A percentile compares a stretch with the other conserved stretches of the same genome.
phyloP scores from a whole-genome alignment of 2,329 filamentous ascomycete species.

The Phyllosticta ampelicida region DNA sequence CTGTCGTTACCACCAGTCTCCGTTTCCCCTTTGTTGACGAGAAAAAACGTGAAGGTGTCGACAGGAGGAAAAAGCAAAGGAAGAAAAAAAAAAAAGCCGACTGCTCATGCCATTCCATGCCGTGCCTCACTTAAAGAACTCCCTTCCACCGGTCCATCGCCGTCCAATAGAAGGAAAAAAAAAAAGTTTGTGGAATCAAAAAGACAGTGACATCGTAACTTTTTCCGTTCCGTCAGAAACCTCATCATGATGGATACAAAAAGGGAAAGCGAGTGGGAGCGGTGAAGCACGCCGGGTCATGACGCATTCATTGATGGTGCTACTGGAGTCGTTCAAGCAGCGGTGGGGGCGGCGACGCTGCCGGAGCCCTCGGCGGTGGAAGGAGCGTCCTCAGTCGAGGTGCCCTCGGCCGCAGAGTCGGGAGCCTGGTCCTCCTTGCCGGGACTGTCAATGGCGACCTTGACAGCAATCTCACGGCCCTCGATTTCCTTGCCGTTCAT shows the following conservation, averaged over 20 bases:
- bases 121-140: conserved; percentile 9
- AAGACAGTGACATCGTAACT: conserved; percentile 9
- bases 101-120: conserved; percentile 4
- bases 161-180: neutral
- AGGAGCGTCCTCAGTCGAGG: conserved; percentile 19
- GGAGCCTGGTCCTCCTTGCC: conserved; percentile 87
- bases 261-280: neutral
- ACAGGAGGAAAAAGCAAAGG: conserved; percentile 5
- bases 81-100: conserved; percentile 5
- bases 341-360: conserved; percentile 10
- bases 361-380: conserved; percentile 12
- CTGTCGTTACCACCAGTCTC: neutral
- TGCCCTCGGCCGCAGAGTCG: conserved; percentile 35
- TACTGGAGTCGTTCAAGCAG: conserved; percentile 3
- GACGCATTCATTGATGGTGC: neutral
- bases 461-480: conserved; percentile 97
- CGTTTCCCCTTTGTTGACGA: too few relatives aligned
- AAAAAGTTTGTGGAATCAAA: conserved; percentile 5
- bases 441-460: conserved; percentile 98
- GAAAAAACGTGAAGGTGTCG: neutral
- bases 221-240: conserved; percentile 10
- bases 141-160: neutral
- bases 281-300: conserved; percentile 4
- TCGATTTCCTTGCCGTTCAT: conserved; percentile 99
- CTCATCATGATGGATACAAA: conserved; percentile 10